A percentile compares a stretch with the other conserved stretches of the same genome.
Evolutionary conservation across 768 basidiomycete species (phyloP).

Genomic region (Polyporus arcularius): DNA sequence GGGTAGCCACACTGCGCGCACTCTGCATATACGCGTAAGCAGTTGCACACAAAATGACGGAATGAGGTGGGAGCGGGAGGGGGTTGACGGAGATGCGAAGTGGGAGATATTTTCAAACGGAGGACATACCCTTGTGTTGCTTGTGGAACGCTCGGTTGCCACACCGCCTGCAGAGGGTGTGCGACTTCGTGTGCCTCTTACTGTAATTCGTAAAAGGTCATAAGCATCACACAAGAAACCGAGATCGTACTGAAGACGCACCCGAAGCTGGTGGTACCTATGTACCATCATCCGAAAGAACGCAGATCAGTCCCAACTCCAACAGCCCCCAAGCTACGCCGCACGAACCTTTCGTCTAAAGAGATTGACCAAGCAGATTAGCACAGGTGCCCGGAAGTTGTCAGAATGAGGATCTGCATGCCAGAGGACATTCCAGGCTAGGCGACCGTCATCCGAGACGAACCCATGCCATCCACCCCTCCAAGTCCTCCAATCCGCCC

Average conservation of each 20-base stretch:
- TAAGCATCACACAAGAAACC: not conserved
- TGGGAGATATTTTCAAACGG: not conserved
- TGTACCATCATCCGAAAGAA: constrained; percentile 19
- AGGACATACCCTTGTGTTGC: constrained; percentile 89
- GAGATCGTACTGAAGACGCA: constrained; percentile 43
- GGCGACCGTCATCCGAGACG: constrained; percentile 36
- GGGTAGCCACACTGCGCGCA: constrained; percentile 98
- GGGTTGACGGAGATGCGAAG: not conserved
- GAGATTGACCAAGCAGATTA: constrained; percentile 16
- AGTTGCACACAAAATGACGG: not conserved
- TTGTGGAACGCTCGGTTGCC: constrained; percentile 95
- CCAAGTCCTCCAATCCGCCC: constrained; percentile 23
- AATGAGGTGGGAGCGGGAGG: not conserved
- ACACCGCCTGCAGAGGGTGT: constrained; percentile 97
- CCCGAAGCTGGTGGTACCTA: constrained; percentile 97
- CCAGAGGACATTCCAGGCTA: constrained; percentile 11
- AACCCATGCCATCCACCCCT: constrained; percentile 35
- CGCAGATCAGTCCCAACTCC: constrained; percentile 19
- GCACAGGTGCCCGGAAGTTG: constrained; percentile 19
- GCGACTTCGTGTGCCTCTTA: constrained; percentile 96
- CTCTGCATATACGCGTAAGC: constrained; percentile 46
- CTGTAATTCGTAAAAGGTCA: constrained; percentile 39
- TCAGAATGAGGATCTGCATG: constrained; percentile 5
- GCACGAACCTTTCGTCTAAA: constrained; percentile 83
- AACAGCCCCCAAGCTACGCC: constrained; percentile 16